phyloP scores from a whole-genome alignment of 345 rosid species.

The Sisymbrium altissimum region DNA sequence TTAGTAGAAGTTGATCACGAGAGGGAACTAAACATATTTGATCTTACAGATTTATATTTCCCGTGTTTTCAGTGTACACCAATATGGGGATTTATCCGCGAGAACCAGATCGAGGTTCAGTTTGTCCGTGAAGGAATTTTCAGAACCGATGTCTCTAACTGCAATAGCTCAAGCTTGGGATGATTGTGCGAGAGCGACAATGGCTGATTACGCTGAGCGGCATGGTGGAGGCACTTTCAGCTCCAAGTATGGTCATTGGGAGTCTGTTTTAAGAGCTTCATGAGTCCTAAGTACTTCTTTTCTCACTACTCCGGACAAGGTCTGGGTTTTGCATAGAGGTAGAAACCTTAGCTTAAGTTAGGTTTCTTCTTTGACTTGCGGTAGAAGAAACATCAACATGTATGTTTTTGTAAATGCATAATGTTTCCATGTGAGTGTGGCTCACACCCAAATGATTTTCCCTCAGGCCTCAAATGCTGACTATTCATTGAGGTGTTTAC shows the following conservation, averaged over 20 bases:
- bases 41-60: background rate
- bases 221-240: slow-evolving; percentile 71
- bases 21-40: slow-evolving; percentile 1
- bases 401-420: background rate
- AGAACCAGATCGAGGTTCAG: slow-evolving; percentile 56
- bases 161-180: slow-evolving; percentile 72
- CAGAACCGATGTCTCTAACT: slow-evolving; percentile 57
- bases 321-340: background rate
- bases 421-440: background rate
- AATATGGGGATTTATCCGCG: slow-evolving; percentile 51
- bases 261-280: slow-evolving; percentile 33
- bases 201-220: slow-evolving; percentile 48
- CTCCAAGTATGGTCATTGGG: slow-evolving; percentile 72
- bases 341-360: background rate
- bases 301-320: background rate
- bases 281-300: background rate
- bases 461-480: background rate
- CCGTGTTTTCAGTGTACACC: slow-evolving; percentile 38
- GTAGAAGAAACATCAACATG: background rate
- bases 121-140: slow-evolving; percentile 41
- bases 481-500: background rate
- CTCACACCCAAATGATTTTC: background rate
- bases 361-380: background rate
- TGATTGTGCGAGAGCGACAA: slow-evolving; percentile 48
- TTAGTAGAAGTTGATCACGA: background rate